A percentile compares a stretch with the other conserved stretches of the same genome.
Evolutionary conservation across 2,329 filamentous ascomycete genomes (phyloP).

Genomic region (Achaetomium macrosporum): DNA sequence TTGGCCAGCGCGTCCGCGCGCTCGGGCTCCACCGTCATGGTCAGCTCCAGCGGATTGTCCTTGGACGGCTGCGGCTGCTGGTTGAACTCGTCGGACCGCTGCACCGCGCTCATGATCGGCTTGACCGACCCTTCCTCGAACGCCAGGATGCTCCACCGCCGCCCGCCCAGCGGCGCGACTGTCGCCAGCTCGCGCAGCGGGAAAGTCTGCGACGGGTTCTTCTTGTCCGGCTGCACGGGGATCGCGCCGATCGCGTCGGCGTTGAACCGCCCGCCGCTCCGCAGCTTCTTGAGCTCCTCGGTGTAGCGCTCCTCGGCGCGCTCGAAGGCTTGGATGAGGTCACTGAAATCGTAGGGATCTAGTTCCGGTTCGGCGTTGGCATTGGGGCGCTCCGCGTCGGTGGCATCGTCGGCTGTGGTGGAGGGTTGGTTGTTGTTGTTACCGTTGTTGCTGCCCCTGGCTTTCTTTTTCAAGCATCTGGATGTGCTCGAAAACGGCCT

Average conservation of each 20-base stretch:
- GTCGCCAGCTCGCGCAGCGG: slow-evolving; percentile 52
- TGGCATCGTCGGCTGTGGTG: neutral
- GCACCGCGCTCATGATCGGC: slow-evolving; percentile 51
- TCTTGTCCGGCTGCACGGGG: slow-evolving; percentile 33
- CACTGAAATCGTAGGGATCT: slow-evolving; percentile 45
- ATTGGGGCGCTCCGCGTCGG: slow-evolving; percentile 18
- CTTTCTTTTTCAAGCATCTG: slow-evolving; percentile 3
- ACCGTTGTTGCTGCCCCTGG: neutral
- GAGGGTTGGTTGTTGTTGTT: neutral
- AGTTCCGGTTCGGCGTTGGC: slow-evolving; percentile 29
- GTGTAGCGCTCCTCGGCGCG: slow-evolving; percentile 39
- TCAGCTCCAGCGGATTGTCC: slow-evolving; percentile 55
- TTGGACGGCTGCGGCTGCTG: slow-evolving; percentile 54
- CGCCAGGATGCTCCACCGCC: slow-evolving; percentile 34
- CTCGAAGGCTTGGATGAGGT: slow-evolving; percentile 40
- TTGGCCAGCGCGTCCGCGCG: slow-evolving; percentile 41
- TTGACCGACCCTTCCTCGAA: slow-evolving; percentile 42
- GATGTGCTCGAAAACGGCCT: slow-evolving; percentile 18
- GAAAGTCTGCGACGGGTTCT: slow-evolving; percentile 30
- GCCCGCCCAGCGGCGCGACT: slow-evolving; percentile 43
- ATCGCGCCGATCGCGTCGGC: slow-evolving; percentile 41
- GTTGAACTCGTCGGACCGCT: slow-evolving; percentile 49
- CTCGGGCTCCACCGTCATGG: slow-evolving; percentile 49
- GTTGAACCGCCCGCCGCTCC: slow-evolving; percentile 47
- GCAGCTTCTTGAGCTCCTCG: slow-evolving; percentile 37